phyloP scores from a whole-genome alignment of 495 filamentous ascomycete species.

The Aspergillus hancockii region DNA sequence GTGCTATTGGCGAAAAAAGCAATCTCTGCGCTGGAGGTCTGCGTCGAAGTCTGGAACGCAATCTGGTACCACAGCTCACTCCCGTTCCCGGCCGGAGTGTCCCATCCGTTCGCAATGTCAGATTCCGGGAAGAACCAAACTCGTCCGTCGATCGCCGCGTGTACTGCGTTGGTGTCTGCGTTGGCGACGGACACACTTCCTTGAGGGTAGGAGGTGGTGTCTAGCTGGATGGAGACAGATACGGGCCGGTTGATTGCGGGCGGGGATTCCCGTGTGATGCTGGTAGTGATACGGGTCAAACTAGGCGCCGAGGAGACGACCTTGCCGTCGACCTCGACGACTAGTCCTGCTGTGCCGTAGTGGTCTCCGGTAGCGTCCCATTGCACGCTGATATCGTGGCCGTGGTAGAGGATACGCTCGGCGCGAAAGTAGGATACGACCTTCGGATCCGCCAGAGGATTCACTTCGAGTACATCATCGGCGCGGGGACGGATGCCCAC shows the following conservation, averaged over 20 bases:
- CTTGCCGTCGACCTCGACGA: constrained; percentile 27
- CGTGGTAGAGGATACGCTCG: constrained; percentile 32
- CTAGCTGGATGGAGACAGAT: constrained; percentile 26
- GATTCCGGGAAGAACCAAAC: constrained; percentile 25
- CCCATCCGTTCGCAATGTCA: constrained; percentile 26
- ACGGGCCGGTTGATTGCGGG: constrained; percentile 18
- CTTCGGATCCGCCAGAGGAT: constrained; percentile 24
- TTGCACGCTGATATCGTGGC: constrained; percentile 29
- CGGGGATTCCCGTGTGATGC: constrained; percentile 11
- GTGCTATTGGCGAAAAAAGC: constrained; percentile 21
- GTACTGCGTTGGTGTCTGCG: constrained; percentile 21
- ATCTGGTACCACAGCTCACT: constrained; percentile 26
- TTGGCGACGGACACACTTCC: constrained; percentile 26
- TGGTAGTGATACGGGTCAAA: constrained; percentile 16
- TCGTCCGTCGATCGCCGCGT: constrained; percentile 30
- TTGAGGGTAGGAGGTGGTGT: constrained; percentile 15
- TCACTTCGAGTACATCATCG: constrained; percentile 30
- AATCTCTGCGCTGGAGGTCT: constrained; percentile 18
- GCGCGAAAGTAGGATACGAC: constrained; percentile 29
- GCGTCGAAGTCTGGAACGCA: constrained; percentile 13
- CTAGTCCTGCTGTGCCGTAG: constrained; percentile 25
- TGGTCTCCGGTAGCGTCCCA: constrained; percentile 26
- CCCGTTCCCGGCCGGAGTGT: constrained; percentile 22
- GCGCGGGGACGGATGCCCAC: constrained; percentile 29
- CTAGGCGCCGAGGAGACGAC: constrained; percentile 12